These are phyloP conservation scores for Schizochytrium sp. DNA, from an alignment of 108 stramenopile genomes.

Conservation along the genomic window DNA sequence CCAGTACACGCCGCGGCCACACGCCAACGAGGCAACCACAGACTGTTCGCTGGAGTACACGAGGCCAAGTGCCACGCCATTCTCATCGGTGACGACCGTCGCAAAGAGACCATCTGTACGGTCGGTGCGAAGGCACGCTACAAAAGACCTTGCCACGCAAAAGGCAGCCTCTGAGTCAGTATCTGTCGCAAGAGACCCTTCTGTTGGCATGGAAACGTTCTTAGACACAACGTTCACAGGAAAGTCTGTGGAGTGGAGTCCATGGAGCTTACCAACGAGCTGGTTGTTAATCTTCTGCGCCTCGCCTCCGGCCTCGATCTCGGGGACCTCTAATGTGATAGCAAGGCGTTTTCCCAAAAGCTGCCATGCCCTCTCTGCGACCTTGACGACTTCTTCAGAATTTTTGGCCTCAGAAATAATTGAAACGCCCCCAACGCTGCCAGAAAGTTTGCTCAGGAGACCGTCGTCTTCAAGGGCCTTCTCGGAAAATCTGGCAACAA, in stretches of 20 bases:
- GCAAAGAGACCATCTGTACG: slow-evolving; percentile 88
- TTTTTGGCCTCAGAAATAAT: background rate
- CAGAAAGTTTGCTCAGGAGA: background rate
- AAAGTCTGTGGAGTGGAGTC: background rate
- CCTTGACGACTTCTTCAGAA: background rate
- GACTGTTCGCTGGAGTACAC: slow-evolving; percentile 88
- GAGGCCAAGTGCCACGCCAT: slow-evolving; percentile 85
- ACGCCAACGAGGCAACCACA: slow-evolving; percentile 81
- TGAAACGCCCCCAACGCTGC: background rate
- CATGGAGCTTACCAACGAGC: slow-evolving; percentile 50
- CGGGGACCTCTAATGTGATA: background rate
- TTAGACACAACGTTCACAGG: background rate
- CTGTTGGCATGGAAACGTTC: background rate
- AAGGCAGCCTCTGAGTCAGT: background rate
- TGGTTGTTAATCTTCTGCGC: slow-evolving; percentile 4
- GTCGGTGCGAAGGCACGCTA: slow-evolving; percentile 78
- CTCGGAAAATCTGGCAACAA: background rate
- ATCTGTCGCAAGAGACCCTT: background rate
- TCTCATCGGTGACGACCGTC: slow-evolving; percentile 92
- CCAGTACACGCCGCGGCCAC: slow-evolving; percentile 92
- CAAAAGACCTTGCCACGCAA: slow-evolving; percentile 44
- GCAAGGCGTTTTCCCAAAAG: background rate
- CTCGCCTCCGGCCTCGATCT: background rate
- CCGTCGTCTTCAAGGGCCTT: background rate
- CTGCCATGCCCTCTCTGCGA: background rate